Conservation (phyloP, 495 filamentous ascomycete species). For the Penicillium diatomitis region DNA sequence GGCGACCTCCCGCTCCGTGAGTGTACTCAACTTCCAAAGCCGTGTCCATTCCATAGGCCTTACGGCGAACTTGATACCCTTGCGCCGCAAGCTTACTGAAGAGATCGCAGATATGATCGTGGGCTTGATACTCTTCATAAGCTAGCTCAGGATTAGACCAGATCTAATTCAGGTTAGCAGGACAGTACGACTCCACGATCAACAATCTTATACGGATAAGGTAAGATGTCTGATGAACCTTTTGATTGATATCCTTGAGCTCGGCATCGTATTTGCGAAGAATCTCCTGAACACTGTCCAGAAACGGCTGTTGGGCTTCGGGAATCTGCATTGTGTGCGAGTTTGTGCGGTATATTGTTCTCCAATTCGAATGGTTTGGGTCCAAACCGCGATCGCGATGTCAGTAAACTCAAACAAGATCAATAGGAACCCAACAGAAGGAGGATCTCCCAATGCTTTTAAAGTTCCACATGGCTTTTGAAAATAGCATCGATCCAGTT, state of each 20-base stretch:
- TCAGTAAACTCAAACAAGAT: too few species aligned
- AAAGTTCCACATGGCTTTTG: too few species aligned
- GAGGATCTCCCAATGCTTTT: too few species aligned
- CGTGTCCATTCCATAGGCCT: slow-evolving; percentile 43
- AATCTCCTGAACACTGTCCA: slow-evolving; percentile 21
- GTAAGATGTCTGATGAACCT: slow-evolving; percentile 17
- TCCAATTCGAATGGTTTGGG: not conserved
- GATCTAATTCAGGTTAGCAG: slow-evolving; percentile 16
- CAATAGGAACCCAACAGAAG: too few species aligned
- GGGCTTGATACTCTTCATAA: slow-evolving; percentile 45
- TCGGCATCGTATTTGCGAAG: slow-evolving; percentile 23
- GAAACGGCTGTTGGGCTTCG: slow-evolving; percentile 16
- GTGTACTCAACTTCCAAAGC: slow-evolving; percentile 48
- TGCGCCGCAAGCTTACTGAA: slow-evolving; percentile 26
- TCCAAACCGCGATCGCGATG: not conserved
- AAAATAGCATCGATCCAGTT: too few species aligned
- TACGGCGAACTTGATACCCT: slow-evolving; percentile 29
- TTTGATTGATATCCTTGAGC: slow-evolving; percentile 37
- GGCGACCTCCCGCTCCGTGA: slow-evolving; percentile 34
- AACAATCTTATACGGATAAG: not conserved
- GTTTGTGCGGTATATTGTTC: not conserved
- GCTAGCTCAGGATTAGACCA: slow-evolving; percentile 46
- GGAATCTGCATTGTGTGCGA: slow-evolving; percentile 17
- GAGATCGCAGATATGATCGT: slow-evolving; percentile 39
- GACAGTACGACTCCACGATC: not conserved